Evolutionary conservation across 352 stramenopile genomes (phyloP).

Genomic region (Blastocystis sp.): DNA sequence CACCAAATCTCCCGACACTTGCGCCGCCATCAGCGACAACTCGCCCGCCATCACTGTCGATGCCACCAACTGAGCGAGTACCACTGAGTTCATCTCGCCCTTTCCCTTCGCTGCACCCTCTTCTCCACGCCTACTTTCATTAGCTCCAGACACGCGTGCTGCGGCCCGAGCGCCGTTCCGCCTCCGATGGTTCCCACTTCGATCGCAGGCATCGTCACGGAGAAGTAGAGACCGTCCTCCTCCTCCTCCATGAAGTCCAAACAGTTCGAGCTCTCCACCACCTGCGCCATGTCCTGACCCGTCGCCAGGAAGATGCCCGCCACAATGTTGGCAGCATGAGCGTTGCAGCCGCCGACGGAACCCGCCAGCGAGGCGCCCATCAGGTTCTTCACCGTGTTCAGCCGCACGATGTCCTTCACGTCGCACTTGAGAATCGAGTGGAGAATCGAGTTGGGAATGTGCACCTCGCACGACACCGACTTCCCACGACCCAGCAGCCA

Average conservation of each 20-base stretch:
- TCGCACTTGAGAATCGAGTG: slow-evolving; percentile 72
- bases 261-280: slow-evolving; percentile 77
- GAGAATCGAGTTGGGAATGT: slow-evolving; percentile 70
- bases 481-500: slow-evolving; percentile 79
- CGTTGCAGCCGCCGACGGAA: slow-evolving; percentile 77
- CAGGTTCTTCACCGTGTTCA: slow-evolving; percentile 77
- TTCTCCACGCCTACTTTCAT: slow-evolving; percentile 62
- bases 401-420: slow-evolving; percentile 70
- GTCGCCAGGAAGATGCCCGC: slow-evolving; percentile 79
- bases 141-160: slow-evolving; percentile 71
- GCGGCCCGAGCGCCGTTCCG: slow-evolving; percentile 72
- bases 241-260: slow-evolving; percentile 78
- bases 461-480: slow-evolving; percentile 73
- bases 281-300: slow-evolving; percentile 79
- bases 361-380: slow-evolving; percentile 76
- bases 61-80: slow-evolving; percentile 70
- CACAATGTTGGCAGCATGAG: slow-evolving; percentile 78
- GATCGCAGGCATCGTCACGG: slow-evolving; percentile 77
- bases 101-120: neutral
- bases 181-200: slow-evolving; percentile 80
- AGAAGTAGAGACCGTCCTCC: slow-evolving; percentile 64
- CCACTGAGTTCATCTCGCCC: slow-evolving; percentile 17
- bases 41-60: slow-evolving; percentile 73
- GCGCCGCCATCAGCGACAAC: slow-evolving; percentile 74
- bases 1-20: slow-evolving; percentile 76